Base-by-base conservation (phyloP, 2,329 filamentous ascomycete species). In the Botrytis cinerea region DNA sequence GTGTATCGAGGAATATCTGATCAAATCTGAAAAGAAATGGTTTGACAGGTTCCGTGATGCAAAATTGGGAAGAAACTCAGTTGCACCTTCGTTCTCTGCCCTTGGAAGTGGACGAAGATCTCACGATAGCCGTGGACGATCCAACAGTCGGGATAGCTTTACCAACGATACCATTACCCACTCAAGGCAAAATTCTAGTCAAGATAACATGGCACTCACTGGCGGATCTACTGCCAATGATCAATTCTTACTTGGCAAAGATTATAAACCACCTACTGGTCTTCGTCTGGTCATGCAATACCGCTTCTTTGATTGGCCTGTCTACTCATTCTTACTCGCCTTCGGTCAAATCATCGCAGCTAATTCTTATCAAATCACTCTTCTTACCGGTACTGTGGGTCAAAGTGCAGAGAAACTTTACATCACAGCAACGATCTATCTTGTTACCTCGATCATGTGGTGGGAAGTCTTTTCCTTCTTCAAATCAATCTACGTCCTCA, bases 11-110 rank as follows among this genome's bases (percentile, higher is more conserved):
- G 85, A 89, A 59, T 92, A 88, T 79, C 82, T 92, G 20, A 85
- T 87, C 74, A 88, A 88, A 78, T 89, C 88, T 38, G 89, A 92
- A 80, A 91, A 91, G 83, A 85, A 89, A 75, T 92, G 90, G 90
- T 92, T 76, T 90, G 78, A 83, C 85, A 83, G 85, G 46, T 87
- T 89, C 79, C 84, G 88, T 70, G 72, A 73, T 45, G 72, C 72
- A 43, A 14, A 66, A 48, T 59, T 73, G 10, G 72, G 72, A 61
- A 59, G 28, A 46, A 20, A 4, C 28, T 46, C 72, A 12, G 35
- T 12, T 2, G 67, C 45, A 32, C 66, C 72, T 60, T 16, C 72
- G 12, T 46, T 63, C n/a, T 63, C 66, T 38, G 72, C 66, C 14
- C 35, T 70, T 2, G 54, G 57, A 38, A 46, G 45, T 28, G 72